Conservation (phyloP, 2,329 filamentous ascomycete genomes). For the Coniosporium tulheliwenetii region DNA sequence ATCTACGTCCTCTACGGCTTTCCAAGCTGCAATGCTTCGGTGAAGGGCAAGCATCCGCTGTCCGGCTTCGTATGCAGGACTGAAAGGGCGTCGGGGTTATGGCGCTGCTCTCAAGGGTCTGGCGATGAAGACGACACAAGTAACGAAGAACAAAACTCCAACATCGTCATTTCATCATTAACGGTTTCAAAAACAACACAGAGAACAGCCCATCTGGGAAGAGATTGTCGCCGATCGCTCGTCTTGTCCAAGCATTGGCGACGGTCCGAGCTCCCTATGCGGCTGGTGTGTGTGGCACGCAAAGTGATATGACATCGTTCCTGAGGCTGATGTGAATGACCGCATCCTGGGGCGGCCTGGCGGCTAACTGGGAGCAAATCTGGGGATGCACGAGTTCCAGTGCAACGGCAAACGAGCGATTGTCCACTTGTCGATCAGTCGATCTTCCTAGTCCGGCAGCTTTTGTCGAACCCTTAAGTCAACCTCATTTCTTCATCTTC, state of each 20-base stretch:
- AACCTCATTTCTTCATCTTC: too few relatives aligned
- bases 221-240: too few relatives aligned
- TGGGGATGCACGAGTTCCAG: too few relatives aligned
- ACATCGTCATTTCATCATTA: not conserved
- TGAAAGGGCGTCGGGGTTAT: not conserved
- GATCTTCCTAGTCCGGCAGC: not conserved
- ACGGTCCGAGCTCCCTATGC: not conserved
- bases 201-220: not conserved
- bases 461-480: too few relatives aligned
- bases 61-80: too few relatives aligned
- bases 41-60: too few relatives aligned
- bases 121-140: not conserved
- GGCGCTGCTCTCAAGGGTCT: not conserved
- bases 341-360: not conserved
- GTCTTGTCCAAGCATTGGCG: too few relatives aligned
- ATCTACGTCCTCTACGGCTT: too few relatives aligned
- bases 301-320: not conserved
- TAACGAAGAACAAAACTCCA: not conserved
- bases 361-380: not conserved
- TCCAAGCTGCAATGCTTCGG: too few relatives aligned
- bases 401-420: not conserved
- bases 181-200: not conserved
- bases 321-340: not conserved
- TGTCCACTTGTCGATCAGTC: not conserved
- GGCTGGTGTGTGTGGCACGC: not conserved